Evolutionary conservation across 306 rosid species (phyloP).

Genomic region (Vigna reflexopilosa): DNA sequence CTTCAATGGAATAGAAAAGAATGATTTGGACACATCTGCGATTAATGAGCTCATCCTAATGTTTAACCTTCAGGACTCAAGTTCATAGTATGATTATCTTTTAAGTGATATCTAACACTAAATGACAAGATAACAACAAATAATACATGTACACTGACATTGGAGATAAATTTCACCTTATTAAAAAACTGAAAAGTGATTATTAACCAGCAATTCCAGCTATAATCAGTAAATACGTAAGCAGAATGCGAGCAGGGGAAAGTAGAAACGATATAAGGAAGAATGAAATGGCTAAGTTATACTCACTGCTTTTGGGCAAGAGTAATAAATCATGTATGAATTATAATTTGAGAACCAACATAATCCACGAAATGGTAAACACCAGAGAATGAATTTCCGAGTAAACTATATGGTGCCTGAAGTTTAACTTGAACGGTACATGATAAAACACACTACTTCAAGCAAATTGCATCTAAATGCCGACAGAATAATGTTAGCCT

Average conservation of each 20-base stretch:
- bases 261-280: neutral
- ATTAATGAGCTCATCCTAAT: neutral
- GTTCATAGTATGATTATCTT: neutral
- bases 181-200: neutral
- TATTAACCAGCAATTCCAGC: neutral
- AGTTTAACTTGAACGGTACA: conserved; percentile 11
- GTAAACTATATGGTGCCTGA: conserved; percentile 38
- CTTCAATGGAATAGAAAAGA: neutral
- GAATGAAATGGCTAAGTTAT: conserved; percentile 14
- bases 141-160: neutral
- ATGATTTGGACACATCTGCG: no score
- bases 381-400: conserved; percentile 26
- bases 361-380: conserved; percentile 40
- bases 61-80: neutral
- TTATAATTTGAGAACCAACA: conserved; percentile 2
- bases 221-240: neutral
- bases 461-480: conserved; percentile 31
- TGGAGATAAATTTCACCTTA: neutral
- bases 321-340: conserved; percentile 17
- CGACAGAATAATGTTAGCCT: conserved; percentile 34
- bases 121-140: neutral
- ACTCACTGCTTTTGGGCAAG: conserved; percentile 17
- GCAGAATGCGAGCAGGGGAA: conserved; percentile 12
- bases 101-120: neutral
- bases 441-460: neutral